Evolutionary conservation across 805 yeast genomes (phyloP).

Genomic region (Hanseniaspora clermontiae): DNA sequence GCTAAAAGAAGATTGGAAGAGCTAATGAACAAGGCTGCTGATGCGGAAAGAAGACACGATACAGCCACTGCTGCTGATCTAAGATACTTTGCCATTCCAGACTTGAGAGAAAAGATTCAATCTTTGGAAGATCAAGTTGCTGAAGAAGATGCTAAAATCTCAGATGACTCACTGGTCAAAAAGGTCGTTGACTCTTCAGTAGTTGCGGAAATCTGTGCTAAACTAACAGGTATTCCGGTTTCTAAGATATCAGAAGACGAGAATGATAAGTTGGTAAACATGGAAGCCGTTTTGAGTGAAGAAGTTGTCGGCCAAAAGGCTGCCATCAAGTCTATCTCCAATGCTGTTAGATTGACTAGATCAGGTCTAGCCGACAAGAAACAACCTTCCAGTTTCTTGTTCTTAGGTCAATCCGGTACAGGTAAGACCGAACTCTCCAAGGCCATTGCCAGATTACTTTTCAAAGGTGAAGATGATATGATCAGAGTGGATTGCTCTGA

Average conservation of each 20-base stretch:
- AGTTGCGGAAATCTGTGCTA: conserved; percentile 93
- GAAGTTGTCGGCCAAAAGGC: conserved; percentile 91
- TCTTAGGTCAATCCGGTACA: conserved; percentile 90
- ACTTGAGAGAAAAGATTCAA: conserved; percentile 60
- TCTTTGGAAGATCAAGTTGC: conserved; percentile 65
- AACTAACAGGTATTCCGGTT: conserved; percentile 94
- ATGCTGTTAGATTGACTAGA: conserved; percentile 82
- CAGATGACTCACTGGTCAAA: conserved; percentile 54
- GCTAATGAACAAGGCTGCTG: conserved; percentile 79
- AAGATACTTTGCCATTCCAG: conserved; percentile 95
- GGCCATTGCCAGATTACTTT: conserved; percentile 89
- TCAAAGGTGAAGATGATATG: conserved; percentile 93
- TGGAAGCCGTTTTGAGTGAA: conserved; percentile 75
- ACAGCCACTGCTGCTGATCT: conserved; percentile 90
- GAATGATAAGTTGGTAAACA: conserved; percentile 80
- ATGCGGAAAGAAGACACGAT: conserved; percentile 95
- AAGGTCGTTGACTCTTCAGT: conserved; percentile 87
- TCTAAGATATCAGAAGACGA: conserved; percentile 90
- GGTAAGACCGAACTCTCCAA: conserved; percentile 98
- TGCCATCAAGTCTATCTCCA: conserved; percentile 91
- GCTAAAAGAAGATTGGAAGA: conserved; percentile 89
- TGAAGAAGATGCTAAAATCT: conserved; percentile 55
- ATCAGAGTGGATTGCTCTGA: conserved; percentile 97
- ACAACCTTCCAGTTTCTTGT: conserved; percentile 90
- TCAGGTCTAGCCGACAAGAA: conserved; percentile 93